These are phyloP conservation scores for Amauroascus niger DNA, from an alignment of 2,329 filamentous ascomycete genomes.

Conservation along the genomic window DNA sequence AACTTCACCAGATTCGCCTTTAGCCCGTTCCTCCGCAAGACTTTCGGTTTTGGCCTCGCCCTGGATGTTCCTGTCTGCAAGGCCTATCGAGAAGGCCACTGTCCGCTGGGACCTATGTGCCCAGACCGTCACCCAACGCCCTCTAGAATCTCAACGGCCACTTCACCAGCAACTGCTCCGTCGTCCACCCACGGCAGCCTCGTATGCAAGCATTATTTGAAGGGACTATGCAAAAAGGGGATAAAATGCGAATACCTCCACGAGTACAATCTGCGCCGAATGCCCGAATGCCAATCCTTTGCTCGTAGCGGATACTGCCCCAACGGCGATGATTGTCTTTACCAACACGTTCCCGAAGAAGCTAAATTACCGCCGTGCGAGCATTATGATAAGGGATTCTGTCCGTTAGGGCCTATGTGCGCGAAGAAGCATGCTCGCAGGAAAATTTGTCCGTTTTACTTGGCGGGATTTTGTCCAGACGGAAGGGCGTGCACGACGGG, in stretches of 20 bases:
- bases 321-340: conserved; percentile 93
- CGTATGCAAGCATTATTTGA: conserved; percentile 98
- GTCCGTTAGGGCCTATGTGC: conserved; percentile 77
- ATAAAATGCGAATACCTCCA: conserved; percentile 95
- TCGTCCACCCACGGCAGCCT: conserved; percentile 46
- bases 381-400: conserved; percentile 92
- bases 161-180: conserved; percentile 35
- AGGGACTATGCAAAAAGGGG: conserved; percentile 94
- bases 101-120: conserved; percentile 73
- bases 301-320: conserved; percentile 87
- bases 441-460: conserved; percentile 70
- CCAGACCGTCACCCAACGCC: conserved; percentile 65
- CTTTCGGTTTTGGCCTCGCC: conserved; percentile 74
- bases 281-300: conserved; percentile 98
- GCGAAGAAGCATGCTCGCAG: conserved; percentile 80
- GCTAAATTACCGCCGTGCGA: conserved; percentile 71
- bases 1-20: conserved; percentile 65
- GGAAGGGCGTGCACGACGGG: conserved; percentile 65
- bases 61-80: conserved; percentile 73
- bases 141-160: conserved; percentile 36
- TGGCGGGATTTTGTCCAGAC: conserved; percentile 91
- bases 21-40: conserved; percentile 70
- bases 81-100: conserved; percentile 75
- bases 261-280: conserved; percentile 95
- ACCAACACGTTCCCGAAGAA: conserved; percentile 79